phyloP scores from a whole-genome alignment of 2,329 filamentous ascomycete genomes.

The Calonectria naviculata region DNA sequence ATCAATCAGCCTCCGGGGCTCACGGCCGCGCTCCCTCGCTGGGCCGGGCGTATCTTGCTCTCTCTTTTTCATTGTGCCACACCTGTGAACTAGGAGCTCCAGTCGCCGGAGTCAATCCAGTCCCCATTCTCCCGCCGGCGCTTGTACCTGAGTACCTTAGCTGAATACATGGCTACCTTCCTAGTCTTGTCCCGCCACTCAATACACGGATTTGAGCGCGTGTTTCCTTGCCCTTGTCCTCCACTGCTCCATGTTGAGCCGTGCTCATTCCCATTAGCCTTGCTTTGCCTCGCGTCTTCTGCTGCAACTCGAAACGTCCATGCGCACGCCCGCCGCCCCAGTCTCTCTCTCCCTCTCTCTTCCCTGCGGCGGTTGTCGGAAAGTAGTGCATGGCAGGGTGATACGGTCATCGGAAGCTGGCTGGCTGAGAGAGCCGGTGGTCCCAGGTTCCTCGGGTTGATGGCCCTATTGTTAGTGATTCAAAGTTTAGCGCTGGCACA shows the following conservation, averaged over 20 bases:
- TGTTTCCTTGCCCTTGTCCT: slow-evolving; percentile 23
- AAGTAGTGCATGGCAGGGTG: slow-evolving; percentile 19
- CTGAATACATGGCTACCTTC: slow-evolving; percentile 8
- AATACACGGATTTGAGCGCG: slow-evolving; percentile 15
- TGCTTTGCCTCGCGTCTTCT: not conserved
- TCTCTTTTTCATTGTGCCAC: slow-evolving; percentile 35
- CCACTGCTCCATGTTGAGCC: slow-evolving; percentile 18
- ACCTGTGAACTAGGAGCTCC: slow-evolving; percentile 27
- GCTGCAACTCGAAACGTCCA: slow-evolving; percentile 26
- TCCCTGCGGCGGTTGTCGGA: slow-evolving; percentile 20
- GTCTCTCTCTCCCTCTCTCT: not conserved
- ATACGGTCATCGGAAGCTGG: slow-evolving; percentile 29
- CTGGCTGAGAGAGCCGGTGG: slow-evolving; percentile 19
- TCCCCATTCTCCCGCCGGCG: slow-evolving; percentile 13
- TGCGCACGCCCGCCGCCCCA: slow-evolving; percentile 17
- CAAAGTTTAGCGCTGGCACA: slow-evolving; percentile 36
- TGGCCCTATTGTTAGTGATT: slow-evolving; percentile 28
- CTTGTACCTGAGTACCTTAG: slow-evolving; percentile 15
- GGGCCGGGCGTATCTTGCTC: slow-evolving; percentile 28
- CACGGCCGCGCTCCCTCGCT: slow-evolving; percentile 32
- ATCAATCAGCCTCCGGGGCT: slow-evolving; percentile 39
- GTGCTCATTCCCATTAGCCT: slow-evolving; percentile 15
- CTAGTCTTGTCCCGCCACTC: slow-evolving; percentile 16
- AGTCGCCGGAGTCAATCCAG: slow-evolving; percentile 20
- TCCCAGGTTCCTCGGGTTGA: slow-evolving; percentile 16